Evolutionary conservation across 352 stramenopile genomes (phyloP).

Genomic region (Globisporangium ultimum): DNA sequence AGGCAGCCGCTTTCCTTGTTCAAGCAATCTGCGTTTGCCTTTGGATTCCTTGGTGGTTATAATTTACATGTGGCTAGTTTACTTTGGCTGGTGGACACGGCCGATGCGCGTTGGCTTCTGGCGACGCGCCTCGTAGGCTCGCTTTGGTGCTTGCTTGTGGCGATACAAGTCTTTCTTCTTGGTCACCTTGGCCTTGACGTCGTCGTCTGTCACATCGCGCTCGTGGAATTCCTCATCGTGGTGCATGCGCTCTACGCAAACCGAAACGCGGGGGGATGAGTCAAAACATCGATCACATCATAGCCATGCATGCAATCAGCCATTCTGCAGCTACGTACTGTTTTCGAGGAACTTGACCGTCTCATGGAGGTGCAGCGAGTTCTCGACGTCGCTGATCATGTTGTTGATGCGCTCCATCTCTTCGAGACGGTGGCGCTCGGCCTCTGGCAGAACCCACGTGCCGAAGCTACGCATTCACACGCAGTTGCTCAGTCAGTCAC

Average conservation of each 20-base stretch:
- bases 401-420: slow-evolving; percentile 77
- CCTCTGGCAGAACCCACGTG: slow-evolving; percentile 35
- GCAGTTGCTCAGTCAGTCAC: neutral
- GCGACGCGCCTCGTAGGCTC: slow-evolving; percentile 31
- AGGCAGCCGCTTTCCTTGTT: too few species aligned
- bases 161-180: slow-evolving; percentile 50
- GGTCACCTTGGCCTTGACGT: slow-evolving; percentile 33
- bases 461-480: slow-evolving; percentile 13
- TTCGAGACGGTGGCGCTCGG: slow-evolving; percentile 55
- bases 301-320: neutral
- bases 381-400: slow-evolving; percentile 72
- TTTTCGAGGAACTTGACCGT: slow-evolving; percentile 59
- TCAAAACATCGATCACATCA: too few species aligned
- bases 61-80: slow-evolving; percentile 10
- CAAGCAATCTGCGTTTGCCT: too few species aligned
- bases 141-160: slow-evolving; percentile 39
- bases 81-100: slow-evolving; percentile 70
- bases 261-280: neutral
- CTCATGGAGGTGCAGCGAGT: slow-evolving; percentile 56
- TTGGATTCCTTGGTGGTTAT: too few species aligned
- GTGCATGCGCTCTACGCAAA: slow-evolving; percentile 36
- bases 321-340: slow-evolving; percentile 15
- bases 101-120: slow-evolving; percentile 57
- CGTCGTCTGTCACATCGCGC: slow-evolving; percentile 43
- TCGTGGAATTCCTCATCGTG: slow-evolving; percentile 66